Evolutionary conservation across 2,329 filamentous ascomycete species (phyloP), one percentile per base, ranked within the genome.

Genomic region (Gnomoniopsis sp.): DNA sequence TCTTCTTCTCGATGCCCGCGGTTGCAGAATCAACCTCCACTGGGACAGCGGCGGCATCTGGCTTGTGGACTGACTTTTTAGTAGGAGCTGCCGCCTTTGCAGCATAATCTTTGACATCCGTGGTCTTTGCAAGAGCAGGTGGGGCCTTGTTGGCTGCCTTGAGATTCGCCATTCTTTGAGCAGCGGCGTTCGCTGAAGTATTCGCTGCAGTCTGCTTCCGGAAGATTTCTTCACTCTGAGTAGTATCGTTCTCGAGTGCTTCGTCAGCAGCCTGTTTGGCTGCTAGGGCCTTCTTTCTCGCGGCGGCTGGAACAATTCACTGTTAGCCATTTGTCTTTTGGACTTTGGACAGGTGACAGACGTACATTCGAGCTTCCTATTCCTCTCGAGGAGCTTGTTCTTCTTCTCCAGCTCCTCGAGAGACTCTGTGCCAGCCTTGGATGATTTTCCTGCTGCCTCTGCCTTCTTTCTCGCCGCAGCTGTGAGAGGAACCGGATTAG

Each of bases 101-200:
- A n/a, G 57, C 60, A 19, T 59, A 55, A 53, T 62, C 60, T 57
- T 57, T 59, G 57, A 59, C 54, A 23, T 59, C 57, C 3, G 48
- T 59, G 33, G 30, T 48, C 8, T 47, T 41, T 1, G 57, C 46
- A 22, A 52, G 11, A 21, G 21, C 47, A 34, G 57, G 53, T 22
- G 52, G 11, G 44, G 44, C 44, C 23, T 41, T 41, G 12, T 41
- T 41, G 14, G 26, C 26, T 4, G 26, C 26, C 26, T 30, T 30
- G 26, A 30, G 26, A 8, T 30, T 8, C 26, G 41, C 41, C n/a
- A 19, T 6, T 44, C 41, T 44, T 10, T 17, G 6, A 17, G 41
- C 41, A 44, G 41, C 41, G 10, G 41, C 41, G 19, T 44, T 44
- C 3, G 41, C 41, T 19, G 41, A 44, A 17, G 41, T 44, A 17